A percentile compares a stretch with the other conserved stretches of the same genome.
These are phyloP conservation scores for Globisporangium solare DNA, from an alignment of 352 stramenopile genomes.

Conservation along the genomic window DNA sequence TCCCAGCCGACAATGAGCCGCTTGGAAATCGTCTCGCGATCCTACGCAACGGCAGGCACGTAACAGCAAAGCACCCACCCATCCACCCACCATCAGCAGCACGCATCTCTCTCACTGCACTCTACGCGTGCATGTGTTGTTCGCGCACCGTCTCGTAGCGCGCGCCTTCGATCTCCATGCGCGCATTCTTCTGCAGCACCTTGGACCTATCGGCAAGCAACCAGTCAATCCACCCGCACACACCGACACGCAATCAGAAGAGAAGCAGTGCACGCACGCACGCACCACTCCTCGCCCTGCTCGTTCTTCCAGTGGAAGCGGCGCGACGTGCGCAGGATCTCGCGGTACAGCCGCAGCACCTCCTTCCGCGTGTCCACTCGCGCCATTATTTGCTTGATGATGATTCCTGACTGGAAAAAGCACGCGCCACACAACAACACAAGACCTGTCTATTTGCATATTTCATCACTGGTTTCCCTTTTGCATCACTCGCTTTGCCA, in stretches of 20 bases:
- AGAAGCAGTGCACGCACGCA: too few relatives aligned
- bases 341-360: conserved; percentile 75
- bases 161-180: conserved; percentile 78
- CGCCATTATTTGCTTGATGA: conserved; percentile 6
- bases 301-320: conserved; percentile 77
- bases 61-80: not conserved
- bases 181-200: conserved; percentile 67
- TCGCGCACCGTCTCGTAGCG: conserved; percentile 56
- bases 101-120: not conserved
- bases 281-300: conserved; percentile 60
- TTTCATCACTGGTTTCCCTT: too few relatives aligned
- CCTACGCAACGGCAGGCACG: conserved; percentile 18
- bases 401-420: not conserved
- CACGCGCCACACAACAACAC: not conserved
- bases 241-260: too few relatives aligned
- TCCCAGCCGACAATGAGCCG: conserved; percentile 78
- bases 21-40: conserved; percentile 72
- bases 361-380: conserved; percentile 66
- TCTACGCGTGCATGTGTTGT: not conserved
- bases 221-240: not conserved
- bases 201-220: conserved; percentile 23
- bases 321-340: conserved; percentile 71
- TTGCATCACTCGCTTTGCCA: too few relatives aligned
- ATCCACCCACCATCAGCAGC: not conserved
- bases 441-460: not conserved